These are phyloP conservation scores for Myxozyma geophila DNA, from an alignment of 805 yeast genomes.

Conservation along the genomic window DNA sequence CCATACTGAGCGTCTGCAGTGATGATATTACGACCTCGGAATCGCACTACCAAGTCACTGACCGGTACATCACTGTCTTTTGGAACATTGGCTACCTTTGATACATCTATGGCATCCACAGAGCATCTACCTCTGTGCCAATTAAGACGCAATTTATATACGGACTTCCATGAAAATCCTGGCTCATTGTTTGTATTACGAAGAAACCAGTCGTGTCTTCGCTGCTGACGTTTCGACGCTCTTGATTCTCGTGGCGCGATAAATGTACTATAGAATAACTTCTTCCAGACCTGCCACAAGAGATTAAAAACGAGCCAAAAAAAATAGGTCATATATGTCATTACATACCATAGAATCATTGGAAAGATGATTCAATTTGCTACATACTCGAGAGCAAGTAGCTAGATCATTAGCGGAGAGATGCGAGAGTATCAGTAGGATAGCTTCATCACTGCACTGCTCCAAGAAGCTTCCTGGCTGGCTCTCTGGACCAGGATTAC, in stretches of 20 bases:
- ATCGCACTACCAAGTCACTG: constrained; percentile 23
- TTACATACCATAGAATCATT: constrained; percentile 22
- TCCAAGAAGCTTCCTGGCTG: constrained; percentile 1
- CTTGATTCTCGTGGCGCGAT: constrained; percentile 18
- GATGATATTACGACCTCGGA: constrained; percentile 18
- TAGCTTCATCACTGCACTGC: constrained; percentile 29
- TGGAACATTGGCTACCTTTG: neutral
- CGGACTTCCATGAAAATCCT: constrained; percentile 19
- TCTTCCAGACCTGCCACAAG: constrained; percentile 21
- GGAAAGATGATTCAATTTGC: constrained; percentile 14
- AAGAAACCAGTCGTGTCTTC: constrained; percentile 2
- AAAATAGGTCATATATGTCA: neutral
- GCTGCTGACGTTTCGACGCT: neutral
- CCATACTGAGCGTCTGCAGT: constrained; percentile 23
- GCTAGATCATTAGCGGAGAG: constrained; percentile 21
- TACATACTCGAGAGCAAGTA: constrained; percentile 23
- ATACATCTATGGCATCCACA: constrained; percentile 19
- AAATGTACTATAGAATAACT: constrained; percentile 14
- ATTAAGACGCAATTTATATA: constrained; percentile 23
- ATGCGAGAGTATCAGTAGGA: constrained; percentile 24
- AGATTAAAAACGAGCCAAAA: neutral
- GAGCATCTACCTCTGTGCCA: constrained; percentile 34
- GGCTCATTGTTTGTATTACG: neutral
- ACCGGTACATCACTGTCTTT: neutral
- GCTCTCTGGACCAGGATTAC: no score